A percentile compares a stretch with the other conserved stretches of the same genome.
These are phyloP conservation scores for Ophiosphaerella narmari DNA, from an alignment of 2,329 filamentous ascomycete species.

Conservation along the genomic window DNA sequence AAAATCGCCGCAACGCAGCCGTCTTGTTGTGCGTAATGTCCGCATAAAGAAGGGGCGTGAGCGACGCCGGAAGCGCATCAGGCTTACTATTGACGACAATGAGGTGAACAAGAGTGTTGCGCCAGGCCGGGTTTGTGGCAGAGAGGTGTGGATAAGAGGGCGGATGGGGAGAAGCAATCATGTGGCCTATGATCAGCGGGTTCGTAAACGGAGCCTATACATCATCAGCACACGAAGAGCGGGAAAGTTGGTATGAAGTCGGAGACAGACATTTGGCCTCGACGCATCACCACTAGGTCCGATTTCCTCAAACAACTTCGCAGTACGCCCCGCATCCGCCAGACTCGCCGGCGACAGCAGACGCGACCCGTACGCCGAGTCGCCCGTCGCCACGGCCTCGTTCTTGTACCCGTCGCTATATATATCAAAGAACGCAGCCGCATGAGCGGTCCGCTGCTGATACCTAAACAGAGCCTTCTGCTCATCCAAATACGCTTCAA, in stretches of 20 bases:
- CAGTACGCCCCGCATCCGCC: conserved; percentile 14
- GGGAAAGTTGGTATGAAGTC: too few species aligned
- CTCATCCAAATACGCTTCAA: conserved; percentile 16
- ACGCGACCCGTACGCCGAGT: conserved; percentile 25
- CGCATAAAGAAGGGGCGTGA: conserved; percentile 18
- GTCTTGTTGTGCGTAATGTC: conserved; percentile 25
- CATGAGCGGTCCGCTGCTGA: conserved; percentile 9
- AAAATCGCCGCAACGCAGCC: conserved; percentile 16
- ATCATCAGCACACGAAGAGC: background rate
- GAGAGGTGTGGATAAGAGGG: conserved; percentile 19
- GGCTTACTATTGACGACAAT: conserved; percentile 20
- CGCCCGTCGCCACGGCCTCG: conserved; percentile 27
- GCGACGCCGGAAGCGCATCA: conserved; percentile 8
- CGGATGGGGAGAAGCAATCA: conserved; percentile 21
- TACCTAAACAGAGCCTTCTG: conserved; percentile 17
- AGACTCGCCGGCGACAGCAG: conserved; percentile 26
- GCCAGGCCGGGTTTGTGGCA: conserved; percentile 32
- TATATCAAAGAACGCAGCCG: conserved; percentile 17
- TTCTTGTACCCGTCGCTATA: conserved; percentile 7
- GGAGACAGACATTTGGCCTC: conserved; percentile 17
- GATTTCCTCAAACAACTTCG: conserved; percentile 18
- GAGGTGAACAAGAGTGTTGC: conserved; percentile 25
- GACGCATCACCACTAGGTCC: conserved; percentile 16
- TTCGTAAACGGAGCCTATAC: conserved; percentile 15
- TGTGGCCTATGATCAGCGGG: conserved; percentile 27